A percentile compares a stretch with the other conserved stretches of the same genome.
Evolutionary conservation across 371 early-diverging fungal species (phyloP).

Genomic region (Apophysomyces ossiformis): DNA sequence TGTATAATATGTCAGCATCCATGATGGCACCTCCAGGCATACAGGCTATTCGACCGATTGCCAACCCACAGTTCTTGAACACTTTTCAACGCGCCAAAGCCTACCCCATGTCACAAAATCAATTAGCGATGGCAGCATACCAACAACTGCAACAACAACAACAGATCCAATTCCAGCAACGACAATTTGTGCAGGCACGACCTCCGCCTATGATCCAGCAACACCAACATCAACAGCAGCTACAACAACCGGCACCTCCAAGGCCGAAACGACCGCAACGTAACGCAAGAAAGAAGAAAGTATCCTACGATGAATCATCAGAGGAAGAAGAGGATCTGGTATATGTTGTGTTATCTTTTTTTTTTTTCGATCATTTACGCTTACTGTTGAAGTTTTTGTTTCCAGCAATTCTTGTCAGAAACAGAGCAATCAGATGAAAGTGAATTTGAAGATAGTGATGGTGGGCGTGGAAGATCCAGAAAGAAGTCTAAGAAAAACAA

Average conservation of each 20-base stretch:
- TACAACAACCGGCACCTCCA: slow-evolving; percentile 34
- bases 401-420: slow-evolving; percentile 31
- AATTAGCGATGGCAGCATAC: slow-evolving; percentile 11
- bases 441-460: slow-evolving; percentile 34
- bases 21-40: slow-evolving; percentile 27
- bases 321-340: slow-evolving; percentile 50
- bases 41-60: slow-evolving; percentile 23
- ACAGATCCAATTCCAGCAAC: slow-evolving; percentile 10
- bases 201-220: slow-evolving; percentile 11
- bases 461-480: slow-evolving; percentile 13
- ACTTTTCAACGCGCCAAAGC: slow-evolving; percentile 25
- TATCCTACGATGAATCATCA: slow-evolving; percentile 47
- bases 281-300: slow-evolving; percentile 42
- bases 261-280: slow-evolving; percentile 40
- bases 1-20: slow-evolving; percentile 28
- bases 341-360: not conserved
- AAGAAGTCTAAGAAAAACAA: slow-evolving; percentile 21
- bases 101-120: slow-evolving; percentile 20
- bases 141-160: slow-evolving; percentile 12
- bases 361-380: not conserved
- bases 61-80: slow-evolving; percentile 31
- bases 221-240: slow-evolving; percentile 21
- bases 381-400: slow-evolving; percentile 17
- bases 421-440: slow-evolving; percentile 34
- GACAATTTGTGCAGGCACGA: slow-evolving; percentile 9